Evolutionary conservation across 1,284 basidiomycete genomes (phyloP), one percentile per base, ranked within the genome.

Genomic region (Golubevia pallescens): DNA sequence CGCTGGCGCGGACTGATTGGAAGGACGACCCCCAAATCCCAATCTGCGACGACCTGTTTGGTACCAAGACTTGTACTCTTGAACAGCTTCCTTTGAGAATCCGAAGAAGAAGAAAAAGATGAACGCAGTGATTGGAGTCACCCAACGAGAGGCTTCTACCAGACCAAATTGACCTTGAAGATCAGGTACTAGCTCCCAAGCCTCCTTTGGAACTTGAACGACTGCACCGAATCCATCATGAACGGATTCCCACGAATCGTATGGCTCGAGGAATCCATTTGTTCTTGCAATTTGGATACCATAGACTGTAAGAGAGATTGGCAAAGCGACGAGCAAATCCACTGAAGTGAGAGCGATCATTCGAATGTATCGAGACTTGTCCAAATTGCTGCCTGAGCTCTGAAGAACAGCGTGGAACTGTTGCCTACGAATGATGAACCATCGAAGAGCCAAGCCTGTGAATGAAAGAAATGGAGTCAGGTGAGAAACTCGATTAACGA

Each of bases 211-310:
- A 28, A 63, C 54, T 21, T 63, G 51, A 24, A 24, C 23, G 32
- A 69, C 52, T 2, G 21, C 19, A 14, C 48, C 51, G 58, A 79
- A 91, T 60, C 87, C 67, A 16, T 58, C 80, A 73, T 92, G 92
- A 0, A 88, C 89, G 69, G 89, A 82, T 0, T 69, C 87, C 90
- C 90, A 92, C 54, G 82, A 87, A 32, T 86, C 81, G 87, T 90
- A 91, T 0, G 89, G 88, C 0, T 73, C 66, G 1, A 89, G 60
- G 0, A 52, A 54, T 28, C 28, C 16, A 24, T 66, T 62, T 2
- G 53, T 28, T n/a, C n/a, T n/a, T n/a, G n/a, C n/a, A 8, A 66
- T 21, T 19, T 66, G 57, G 10, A 62, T 24, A 21, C 32, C 20
- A 8, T 62, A 75, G 68, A 0, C 67, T 57, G 7, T 67, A 54